phyloP scores from a whole-genome alignment of 1,139 yeast species.

The Scheffersomyces illinoinensis region DNA sequence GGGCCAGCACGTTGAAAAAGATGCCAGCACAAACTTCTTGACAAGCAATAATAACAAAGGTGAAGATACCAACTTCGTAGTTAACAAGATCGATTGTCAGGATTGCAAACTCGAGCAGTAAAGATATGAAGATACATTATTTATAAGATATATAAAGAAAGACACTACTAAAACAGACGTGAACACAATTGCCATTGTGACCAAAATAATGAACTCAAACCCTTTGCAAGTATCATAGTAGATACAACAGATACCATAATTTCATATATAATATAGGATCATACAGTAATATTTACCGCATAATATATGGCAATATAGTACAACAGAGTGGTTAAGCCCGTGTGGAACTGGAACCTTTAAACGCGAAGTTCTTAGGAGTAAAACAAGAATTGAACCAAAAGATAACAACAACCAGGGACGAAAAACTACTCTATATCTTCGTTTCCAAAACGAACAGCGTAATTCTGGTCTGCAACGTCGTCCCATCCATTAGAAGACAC shows the following conservation, averaged over 20 bases:
- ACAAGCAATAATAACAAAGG: slow-evolving; percentile 10
- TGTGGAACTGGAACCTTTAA: neutral
- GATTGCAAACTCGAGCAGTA: slow-evolving; percentile 1
- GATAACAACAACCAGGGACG: neutral
- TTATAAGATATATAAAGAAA: slow-evolving; percentile 1
- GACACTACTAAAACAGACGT: neutral
- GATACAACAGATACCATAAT: neutral
- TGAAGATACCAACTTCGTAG: slow-evolving; percentile 2
- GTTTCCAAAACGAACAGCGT: slow-evolving; percentile 15
- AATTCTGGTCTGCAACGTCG: slow-evolving; percentile 21
- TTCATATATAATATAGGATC: neutral
- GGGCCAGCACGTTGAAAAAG: slow-evolving; percentile 36
- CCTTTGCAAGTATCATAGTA: neutral
- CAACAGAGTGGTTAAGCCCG: neutral
- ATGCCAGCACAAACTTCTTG: slow-evolving; percentile 8
- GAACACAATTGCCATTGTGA: slow-evolving; percentile 1
- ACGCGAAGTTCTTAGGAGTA: neutral
- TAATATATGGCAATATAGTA: neutral
- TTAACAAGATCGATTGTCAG: neutral
- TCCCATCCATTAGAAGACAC: slow-evolving; percentile 44
- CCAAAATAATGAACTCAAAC: neutral
- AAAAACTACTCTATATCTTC: slow-evolving; percentile 13
- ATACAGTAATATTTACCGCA: neutral
- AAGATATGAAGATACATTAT: neutral
- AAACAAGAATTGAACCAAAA: neutral